Base-by-base conservation (phyloP, 2,329 filamentous ascomycete species). In the Meredithiella fracta region DNA sequence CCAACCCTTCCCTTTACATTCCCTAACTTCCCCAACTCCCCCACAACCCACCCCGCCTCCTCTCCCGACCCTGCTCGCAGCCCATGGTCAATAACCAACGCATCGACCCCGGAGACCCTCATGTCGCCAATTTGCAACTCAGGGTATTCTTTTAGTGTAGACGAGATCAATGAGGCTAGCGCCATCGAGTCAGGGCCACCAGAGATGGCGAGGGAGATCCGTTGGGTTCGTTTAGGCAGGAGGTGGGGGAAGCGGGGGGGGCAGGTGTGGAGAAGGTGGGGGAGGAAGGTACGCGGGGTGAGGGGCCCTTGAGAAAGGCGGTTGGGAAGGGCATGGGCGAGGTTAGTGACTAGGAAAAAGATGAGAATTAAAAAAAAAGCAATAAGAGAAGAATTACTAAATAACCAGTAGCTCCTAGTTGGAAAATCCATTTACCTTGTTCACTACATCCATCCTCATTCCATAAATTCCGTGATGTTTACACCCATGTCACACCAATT, bases 101-200 rank as follows among this genome's bases (percentile, higher is more conserved):
- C 74, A 29, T 67, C 62, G 57, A 75, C 73, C 40, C 63, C 62
- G 9, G 62, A 60, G 38, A 72, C 63, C 14, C 71, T 68, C 58
- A 74, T 72, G 62, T 75, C 75, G 34, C 69, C 69, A 25, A 79
- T 64, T 47, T 61, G 68, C 60, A 72, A 63, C 25, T 61, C 58
- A 1, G 63, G 64, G 49, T 70, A 63, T 2, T 60, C 59, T 2
- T 59, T 65, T 38, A 68, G 67, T 37, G 76, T 63, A 49, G 71
- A 67, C 51, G 73, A 75, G 65, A 85, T 86, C 37, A 97, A 75
- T 59, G 74, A 81, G 56, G 89, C 88, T 59, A 98, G 73, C 26
- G 91, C 91, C 90, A 97, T 98, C n/a, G 91, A 97, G 68, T 98
- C 92, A 40, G 92, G 86, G 6, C 92, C 92, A 23, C 92, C 92